These are phyloP conservation scores for Evernia prunastri DNA, from an alignment of 495 filamentous ascomycete genomes.

Conservation along the genomic window DNA sequence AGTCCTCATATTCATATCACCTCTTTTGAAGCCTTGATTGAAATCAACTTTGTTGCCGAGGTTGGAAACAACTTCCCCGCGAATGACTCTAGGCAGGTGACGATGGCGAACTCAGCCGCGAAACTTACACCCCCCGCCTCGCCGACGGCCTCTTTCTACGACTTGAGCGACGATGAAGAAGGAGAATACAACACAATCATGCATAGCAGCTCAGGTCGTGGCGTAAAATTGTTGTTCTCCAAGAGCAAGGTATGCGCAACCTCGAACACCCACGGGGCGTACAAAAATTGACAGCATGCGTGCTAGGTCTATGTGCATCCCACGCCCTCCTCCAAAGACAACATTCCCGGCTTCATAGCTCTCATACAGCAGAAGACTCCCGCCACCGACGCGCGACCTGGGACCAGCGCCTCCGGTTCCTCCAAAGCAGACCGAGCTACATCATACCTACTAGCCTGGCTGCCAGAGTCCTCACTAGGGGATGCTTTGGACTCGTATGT, in stretches of 20 bases:
- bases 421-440: constrained; percentile 41
- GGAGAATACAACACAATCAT: constrained; percentile 93
- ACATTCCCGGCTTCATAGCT: constrained; percentile 93
- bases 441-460: constrained; percentile 84
- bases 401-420: constrained; percentile 42
- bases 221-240: constrained; percentile 91
- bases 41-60: not conserved
- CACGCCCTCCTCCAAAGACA: constrained; percentile 86
- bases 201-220: constrained; percentile 67
- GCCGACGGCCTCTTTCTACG: constrained; percentile 88
- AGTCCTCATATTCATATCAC: not conserved
- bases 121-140: constrained; percentile 44
- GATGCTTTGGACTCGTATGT: constrained; percentile 84
- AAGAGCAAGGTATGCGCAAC: constrained; percentile 78
- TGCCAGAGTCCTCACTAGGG: constrained; percentile 84
- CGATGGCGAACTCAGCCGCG: constrained; percentile 25
- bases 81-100: constrained; percentile 20
- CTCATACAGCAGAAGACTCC: constrained; percentile 83
- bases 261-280: not conserved
- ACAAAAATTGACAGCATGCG: constrained; percentile 25
- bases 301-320: constrained; percentile 92
- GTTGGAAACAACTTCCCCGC: not conserved
- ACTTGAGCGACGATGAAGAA: constrained; percentile 93
- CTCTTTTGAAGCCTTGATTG: not conserved
- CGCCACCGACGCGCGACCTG: constrained; percentile 23